Evolutionary conservation across 139 green algal species (phyloP).

Genomic region (Chlorella sp.): DNA sequence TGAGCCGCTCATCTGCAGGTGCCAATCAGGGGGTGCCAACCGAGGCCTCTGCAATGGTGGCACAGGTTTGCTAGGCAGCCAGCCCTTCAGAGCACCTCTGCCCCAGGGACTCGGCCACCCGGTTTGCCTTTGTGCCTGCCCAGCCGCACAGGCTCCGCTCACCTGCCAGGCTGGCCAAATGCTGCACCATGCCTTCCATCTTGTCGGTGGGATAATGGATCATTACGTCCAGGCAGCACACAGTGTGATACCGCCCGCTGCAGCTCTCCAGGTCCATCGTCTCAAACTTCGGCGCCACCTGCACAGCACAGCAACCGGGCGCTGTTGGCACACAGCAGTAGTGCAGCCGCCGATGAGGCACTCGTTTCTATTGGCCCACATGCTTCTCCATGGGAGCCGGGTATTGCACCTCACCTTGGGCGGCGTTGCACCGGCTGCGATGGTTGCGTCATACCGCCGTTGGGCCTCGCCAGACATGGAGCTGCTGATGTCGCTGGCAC

Average conservation of each 20-base stretch:
- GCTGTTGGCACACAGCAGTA: no score
- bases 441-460: conserved; percentile 59
- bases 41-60: no score
- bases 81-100: no score
- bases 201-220: conserved; percentile 99
- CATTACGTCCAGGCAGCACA: conserved; percentile 98
- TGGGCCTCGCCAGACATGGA: conserved; percentile 84
- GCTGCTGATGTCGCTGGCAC: conserved; percentile 91
- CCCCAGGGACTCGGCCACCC: no score
- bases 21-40: no score
- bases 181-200: conserved; percentile 92
- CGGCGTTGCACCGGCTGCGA: conserved; percentile 49
- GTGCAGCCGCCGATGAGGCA: no score
- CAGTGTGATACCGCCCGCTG: conserved; percentile 90
- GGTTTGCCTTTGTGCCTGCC: no score
- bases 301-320: neutral
- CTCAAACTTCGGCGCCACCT: conserved; percentile 87
- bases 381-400: no score
- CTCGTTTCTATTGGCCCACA: no score
- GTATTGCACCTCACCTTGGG: conserved; percentile 1
- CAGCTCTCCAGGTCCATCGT: conserved; percentile 89
- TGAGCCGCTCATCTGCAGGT: conserved; percentile 76
- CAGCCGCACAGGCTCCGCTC: no score
- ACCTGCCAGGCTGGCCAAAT: conserved; percentile 86
- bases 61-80: no score